A percentile compares a stretch with the other conserved stretches of the same genome.
Evolutionary conservation across 805 yeast genomes (phyloP).

Genomic region (Saturnispora diversa): DNA sequence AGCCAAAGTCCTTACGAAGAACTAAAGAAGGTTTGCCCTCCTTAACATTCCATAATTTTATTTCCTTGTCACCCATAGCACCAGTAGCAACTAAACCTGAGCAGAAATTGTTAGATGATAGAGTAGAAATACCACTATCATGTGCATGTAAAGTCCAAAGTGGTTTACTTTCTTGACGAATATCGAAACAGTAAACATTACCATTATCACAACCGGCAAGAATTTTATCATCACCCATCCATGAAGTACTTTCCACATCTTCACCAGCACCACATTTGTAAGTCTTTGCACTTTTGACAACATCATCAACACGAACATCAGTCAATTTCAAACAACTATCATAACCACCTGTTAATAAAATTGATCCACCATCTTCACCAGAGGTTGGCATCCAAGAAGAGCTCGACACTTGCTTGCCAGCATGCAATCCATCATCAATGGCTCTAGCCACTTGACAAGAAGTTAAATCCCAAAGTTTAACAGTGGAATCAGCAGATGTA

Average conservation of each 20-base stretch:
- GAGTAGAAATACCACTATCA: constrained; percentile 83
- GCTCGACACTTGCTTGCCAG: constrained; percentile 72
- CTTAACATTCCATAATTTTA: constrained; percentile 79
- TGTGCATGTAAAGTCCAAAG: constrained; percentile 96
- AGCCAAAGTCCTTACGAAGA: constrained; percentile 82
- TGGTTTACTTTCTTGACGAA: constrained; percentile 56
- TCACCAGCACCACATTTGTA: constrained; percentile 57
- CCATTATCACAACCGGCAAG: constrained; percentile 88
- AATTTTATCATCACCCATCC: constrained; percentile 49
- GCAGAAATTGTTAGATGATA: constrained; percentile 58
- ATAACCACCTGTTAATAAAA: constrained; percentile 86
- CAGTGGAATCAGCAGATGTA: constrained; percentile 90
- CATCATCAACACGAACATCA: constrained; percentile 74
- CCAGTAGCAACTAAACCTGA: constrained; percentile 76
- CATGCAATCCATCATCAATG: constrained; percentile 53
- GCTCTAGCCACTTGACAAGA: constrained; percentile 72
- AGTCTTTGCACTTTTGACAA: constrained; percentile 47
- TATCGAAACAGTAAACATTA: constrained; percentile 80
- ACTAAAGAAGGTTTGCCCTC: constrained; percentile 67
- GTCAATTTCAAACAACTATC: constrained; percentile 75
- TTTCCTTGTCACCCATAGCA: constrained; percentile 81
- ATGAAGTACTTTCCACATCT: constrained; percentile 76
- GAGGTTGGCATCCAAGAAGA: constrained; percentile 74
- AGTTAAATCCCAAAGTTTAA: constrained; percentile 90
- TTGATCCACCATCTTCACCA: constrained; percentile 42